Evolutionary conservation across 352 stramenopile species (phyloP), one percentile per base, ranked within the genome.

Genomic region (Globisporangium rhizosaccharum): DNA sequence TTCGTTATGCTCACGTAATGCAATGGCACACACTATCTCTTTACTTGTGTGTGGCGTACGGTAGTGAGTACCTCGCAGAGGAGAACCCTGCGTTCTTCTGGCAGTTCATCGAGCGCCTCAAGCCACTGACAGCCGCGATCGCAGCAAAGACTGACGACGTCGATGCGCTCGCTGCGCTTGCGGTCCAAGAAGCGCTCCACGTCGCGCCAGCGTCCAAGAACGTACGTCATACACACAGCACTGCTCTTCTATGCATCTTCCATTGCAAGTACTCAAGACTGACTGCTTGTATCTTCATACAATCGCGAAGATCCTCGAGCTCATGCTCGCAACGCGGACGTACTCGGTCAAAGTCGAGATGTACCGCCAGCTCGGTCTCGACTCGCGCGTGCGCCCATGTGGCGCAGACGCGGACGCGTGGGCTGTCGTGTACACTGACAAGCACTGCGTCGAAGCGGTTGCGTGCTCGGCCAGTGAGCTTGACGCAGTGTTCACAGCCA

Each of bases 261-360:
- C 30, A 14, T 51, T 10, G 20, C 17, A 23, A 23, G 14, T 41
- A 20, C 14, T 14, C 25, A 25, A 20, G 4, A 7, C 37, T 56
- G 45, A 44, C 56, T 56, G 30, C 49, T 60, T 37, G 14, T 67
- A 15, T 62, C 10, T 62, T 15, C 37, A 4, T 63, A 14, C 65
- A 25, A 15, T 7, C 51, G 8, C 67, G 14, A 68, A 92, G 83
- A 88, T 92, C 49, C 65, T 92, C 54, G 82, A 92, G 58, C 58
- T 92, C 49, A 88, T 82, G 66, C 67, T 94, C 20, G 70, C 79
- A 11, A 94, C 83, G 18, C 81, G 85, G 7, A 82, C 72, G 28
- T 90, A 94, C 56, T 91, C 85, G 11, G 75, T 85, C 11, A 87
- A 90, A 55, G 74, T 94, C 17, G 85, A 94, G 57, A 87, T 90